Conservation (phyloP, 352 stramenopile species). For the Phytopythium aichiense region DNA sequence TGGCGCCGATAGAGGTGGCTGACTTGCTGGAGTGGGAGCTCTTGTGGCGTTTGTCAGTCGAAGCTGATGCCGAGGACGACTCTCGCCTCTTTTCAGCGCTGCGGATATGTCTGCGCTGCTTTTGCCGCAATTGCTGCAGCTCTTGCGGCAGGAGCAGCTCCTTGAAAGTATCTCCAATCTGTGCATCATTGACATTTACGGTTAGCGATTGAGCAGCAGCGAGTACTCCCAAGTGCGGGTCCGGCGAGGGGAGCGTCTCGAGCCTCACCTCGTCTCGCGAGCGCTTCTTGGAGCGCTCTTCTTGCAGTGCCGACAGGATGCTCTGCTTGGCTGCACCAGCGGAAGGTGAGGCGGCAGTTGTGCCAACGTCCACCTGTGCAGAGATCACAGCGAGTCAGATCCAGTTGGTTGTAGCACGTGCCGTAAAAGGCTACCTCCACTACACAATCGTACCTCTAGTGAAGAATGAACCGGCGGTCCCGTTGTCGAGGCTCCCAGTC, state of each 20-base stretch:
- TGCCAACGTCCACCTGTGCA: not conserved
- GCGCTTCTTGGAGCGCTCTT: constrained; percentile 52
- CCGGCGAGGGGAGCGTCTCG: too few species aligned
- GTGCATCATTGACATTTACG: not conserved
- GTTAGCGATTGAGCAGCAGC: not conserved
- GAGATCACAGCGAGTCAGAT: not conserved
- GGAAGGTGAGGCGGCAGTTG: constrained; percentile 3
- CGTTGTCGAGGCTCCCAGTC: not conserved
- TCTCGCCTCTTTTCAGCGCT: not conserved
- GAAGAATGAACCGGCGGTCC: not conserved
- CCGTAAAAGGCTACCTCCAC: not conserved
- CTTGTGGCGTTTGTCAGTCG: constrained; percentile 8
- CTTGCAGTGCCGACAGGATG: constrained; percentile 59
- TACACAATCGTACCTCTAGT: not conserved
- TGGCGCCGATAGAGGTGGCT: not conserved
- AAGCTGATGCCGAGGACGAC: not conserved
- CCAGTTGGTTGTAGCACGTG: not conserved
- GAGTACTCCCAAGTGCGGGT: too few species aligned
- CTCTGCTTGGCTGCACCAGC: constrained; percentile 22
- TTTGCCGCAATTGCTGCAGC: constrained; percentile 9
- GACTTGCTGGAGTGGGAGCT: constrained; percentile 11
- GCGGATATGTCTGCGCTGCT: constrained; percentile 13
- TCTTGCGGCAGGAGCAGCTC: constrained; percentile 27
- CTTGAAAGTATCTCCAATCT: constrained; percentile 38
- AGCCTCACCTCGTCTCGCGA: constrained; percentile 15